A percentile compares a stretch with the other conserved stretches of the same genome.
phyloP scores from a whole-genome alignment of 495 filamentous ascomycete species.

The Lineolata rhizophorae region DNA sequence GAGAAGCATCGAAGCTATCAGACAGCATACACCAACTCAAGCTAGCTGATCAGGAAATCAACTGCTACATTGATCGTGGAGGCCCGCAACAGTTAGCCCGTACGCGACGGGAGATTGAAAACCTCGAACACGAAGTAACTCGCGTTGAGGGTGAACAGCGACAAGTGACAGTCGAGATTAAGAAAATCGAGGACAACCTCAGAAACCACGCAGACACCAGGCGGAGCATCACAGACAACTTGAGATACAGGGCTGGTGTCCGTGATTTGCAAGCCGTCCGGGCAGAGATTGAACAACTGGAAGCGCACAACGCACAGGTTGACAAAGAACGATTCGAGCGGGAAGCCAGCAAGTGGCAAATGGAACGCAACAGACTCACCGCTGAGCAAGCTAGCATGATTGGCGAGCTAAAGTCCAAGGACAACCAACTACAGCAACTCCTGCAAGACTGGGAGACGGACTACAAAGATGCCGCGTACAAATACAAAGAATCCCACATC shows the following conservation, averaged over 20 bases:
- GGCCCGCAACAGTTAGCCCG: constrained; percentile 48
- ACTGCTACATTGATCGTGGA: constrained; percentile 53
- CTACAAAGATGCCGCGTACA: constrained; percentile 60
- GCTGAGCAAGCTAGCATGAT: constrained; percentile 39
- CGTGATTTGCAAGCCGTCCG: constrained; percentile 41
- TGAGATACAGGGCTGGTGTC: constrained; percentile 55
- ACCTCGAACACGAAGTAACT: constrained; percentile 39
- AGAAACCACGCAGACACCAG: constrained; percentile 58
- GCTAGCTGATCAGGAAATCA: constrained; percentile 52
- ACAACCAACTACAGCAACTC: constrained; percentile 48
- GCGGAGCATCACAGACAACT: constrained; percentile 66
- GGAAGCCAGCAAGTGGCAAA: constrained; percentile 41
- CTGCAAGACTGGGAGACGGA: constrained; percentile 62
- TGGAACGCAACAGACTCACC: constrained; percentile 34
- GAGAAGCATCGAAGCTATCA: constrained; percentile 45
- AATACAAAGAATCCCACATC: constrained; percentile 76
- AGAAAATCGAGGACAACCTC: constrained; percentile 56
- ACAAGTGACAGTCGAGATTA: constrained; percentile 42
- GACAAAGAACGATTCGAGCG: constrained; percentile 52
- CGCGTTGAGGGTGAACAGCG: constrained; percentile 43
- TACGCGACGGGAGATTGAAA: constrained; percentile 45
- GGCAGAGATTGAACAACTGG: constrained; percentile 51
- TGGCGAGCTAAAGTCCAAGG: constrained; percentile 59
- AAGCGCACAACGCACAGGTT: constrained; percentile 57
- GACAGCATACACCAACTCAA: constrained; percentile 57